phyloP scores from a whole-genome alignment of 352 stramenopile genomes.

The Albugo laibachii region DNA sequence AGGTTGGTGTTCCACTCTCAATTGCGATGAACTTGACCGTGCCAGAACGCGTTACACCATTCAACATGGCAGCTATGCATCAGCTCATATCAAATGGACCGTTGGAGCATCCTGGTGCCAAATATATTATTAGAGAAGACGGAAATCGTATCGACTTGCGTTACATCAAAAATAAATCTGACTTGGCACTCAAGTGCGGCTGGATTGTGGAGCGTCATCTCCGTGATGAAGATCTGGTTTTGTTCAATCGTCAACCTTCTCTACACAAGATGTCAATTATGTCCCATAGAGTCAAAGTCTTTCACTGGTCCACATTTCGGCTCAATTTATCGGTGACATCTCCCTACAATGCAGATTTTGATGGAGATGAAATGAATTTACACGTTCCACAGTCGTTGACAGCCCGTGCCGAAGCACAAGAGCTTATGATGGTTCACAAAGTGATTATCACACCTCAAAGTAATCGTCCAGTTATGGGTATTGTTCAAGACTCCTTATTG shows the following conservation, averaged over 20 bases:
- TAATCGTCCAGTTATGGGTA: slow-evolving; percentile 99
- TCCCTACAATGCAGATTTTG: slow-evolving; percentile 99
- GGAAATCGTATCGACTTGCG: slow-evolving; percentile 94
- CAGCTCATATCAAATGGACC: slow-evolving; percentile 92
- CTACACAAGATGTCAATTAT: slow-evolving; percentile 99
- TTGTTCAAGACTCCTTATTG: slow-evolving; percentile 95
- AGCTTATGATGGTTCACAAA: slow-evolving; percentile 98
- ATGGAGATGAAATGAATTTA: slow-evolving; percentile 99
- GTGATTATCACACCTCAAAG: slow-evolving; percentile 97
- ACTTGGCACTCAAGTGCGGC: slow-evolving; percentile 89
- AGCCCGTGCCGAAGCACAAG: slow-evolving; percentile 90
- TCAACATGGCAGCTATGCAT: slow-evolving; percentile 94
- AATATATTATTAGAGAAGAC: slow-evolving; percentile 97
- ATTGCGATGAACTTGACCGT: slow-evolving; percentile 98
- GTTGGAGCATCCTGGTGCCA: slow-evolving; percentile 91
- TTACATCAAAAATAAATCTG: slow-evolving; percentile 95
- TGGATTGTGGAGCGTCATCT: slow-evolving; percentile 99
- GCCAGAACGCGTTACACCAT: slow-evolving; percentile 95
- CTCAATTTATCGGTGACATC: slow-evolving; percentile 96
- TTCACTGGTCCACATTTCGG: slow-evolving; percentile 99
- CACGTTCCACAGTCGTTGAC: slow-evolving; percentile 95
- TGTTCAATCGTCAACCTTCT: slow-evolving; percentile 99
- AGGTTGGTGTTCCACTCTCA: slow-evolving; percentile 94
- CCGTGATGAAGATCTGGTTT: slow-evolving; percentile 94
- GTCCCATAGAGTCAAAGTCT: slow-evolving; percentile 96